A percentile compares a stretch with the other conserved stretches of the same genome.
phyloP scores from a whole-genome alignment of 306 rosid species.

The peach (Prunus persica) region Prunus_persica_NCBIv2 NC_034009.1:37569001-37569500 shows the following conservation, averaged over 20 bases:
- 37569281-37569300: background rate
- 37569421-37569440: conserved; percentile 66
- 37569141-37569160: background rate
- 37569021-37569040: too few relatives aligned
- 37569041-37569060: too few relatives aligned
- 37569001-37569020: too few relatives aligned
- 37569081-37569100: too few relatives aligned
- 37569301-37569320: background rate
- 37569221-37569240: too few relatives aligned
- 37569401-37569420: conserved; percentile 92
- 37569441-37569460: conserved; percentile 45
- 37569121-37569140: too few relatives aligned
- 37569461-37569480: background rate
- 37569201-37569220: background rate
- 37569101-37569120: too few relatives aligned
- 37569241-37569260: background rate
- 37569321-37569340: background rate
- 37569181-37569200: background rate
- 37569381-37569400: conserved; percentile 63
- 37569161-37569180: background rate
- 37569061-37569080: too few relatives aligned
- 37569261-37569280: background rate
- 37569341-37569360: background rate
- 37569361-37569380: conserved; percentile 41
- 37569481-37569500: conserved; percentile 3